These are phyloP conservation scores for Stramenopiles sp. DNA, from an alignment of 352 stramenopile genomes.

Conservation along the genomic window DNA sequence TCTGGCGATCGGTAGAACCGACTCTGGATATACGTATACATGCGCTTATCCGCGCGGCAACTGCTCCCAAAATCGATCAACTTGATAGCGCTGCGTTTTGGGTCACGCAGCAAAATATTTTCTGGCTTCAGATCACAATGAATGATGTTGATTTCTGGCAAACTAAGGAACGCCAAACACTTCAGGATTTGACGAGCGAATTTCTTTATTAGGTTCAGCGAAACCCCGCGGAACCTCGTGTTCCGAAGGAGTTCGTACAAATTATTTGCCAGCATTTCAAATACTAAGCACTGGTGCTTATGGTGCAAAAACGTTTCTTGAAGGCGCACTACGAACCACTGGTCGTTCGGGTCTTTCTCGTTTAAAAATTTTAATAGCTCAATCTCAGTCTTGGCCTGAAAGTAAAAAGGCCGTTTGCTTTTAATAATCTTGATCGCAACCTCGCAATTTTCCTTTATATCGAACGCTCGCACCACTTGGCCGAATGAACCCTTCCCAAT, in stretches of 20 bases:
- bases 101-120: slow-evolving; percentile 79
- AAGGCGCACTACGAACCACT: slow-evolving; percentile 61
- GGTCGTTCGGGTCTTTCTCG: slow-evolving; percentile 37
- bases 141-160: slow-evolving; percentile 58
- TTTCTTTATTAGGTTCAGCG: slow-evolving; percentile 55
- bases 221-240: slow-evolving; percentile 78
- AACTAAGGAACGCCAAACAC: slow-evolving; percentile 42
- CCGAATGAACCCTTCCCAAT: slow-evolving; percentile 94
- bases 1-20: slow-evolving; percentile 92
- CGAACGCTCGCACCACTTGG: slow-evolving; percentile 83
- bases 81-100: slow-evolving; percentile 85
- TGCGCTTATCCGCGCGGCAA: slow-evolving; percentile 63
- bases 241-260: slow-evolving; percentile 88
- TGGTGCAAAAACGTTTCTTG: slow-evolving; percentile 75
- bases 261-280: slow-evolving; percentile 82
- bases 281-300: slow-evolving; percentile 83
- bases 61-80: slow-evolving; percentile 96
- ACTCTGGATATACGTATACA: slow-evolving; percentile 92
- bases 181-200: slow-evolving; percentile 64
- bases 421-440: slow-evolving; percentile 96
- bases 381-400: slow-evolving; percentile 86
- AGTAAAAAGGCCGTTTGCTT: slow-evolving; percentile 77
- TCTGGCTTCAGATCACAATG: slow-evolving; percentile 96
- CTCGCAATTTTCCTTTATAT: slow-evolving; percentile 48
- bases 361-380: slow-evolving; percentile 69